phyloP scores from a whole-genome alignment of 78 protist genomes.

The Guillardia theta region DNA sequence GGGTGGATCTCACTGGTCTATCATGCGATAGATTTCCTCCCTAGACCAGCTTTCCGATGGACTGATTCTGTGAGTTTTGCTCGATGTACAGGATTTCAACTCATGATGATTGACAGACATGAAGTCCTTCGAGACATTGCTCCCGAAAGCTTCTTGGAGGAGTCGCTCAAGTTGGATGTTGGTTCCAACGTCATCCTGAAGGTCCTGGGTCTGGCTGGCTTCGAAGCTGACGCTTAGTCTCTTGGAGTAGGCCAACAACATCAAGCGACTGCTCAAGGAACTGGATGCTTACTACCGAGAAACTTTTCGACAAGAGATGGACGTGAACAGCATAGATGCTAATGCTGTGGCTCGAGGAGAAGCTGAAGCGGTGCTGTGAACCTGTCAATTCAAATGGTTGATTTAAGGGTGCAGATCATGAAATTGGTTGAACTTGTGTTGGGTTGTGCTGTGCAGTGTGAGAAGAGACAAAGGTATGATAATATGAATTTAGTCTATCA shows the following conservation, averaged over 20 bases:
- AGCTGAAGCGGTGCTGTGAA: not conserved
- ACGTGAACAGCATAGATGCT: not conserved
- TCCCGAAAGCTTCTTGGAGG: not conserved
- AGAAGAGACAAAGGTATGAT: not conserved
- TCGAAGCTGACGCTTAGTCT: not conserved
- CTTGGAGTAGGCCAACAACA: not conserved
- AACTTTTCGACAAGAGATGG: not conserved
- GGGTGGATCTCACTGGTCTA: not conserved
- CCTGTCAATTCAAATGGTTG: too few relatives aligned
- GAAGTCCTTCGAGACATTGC: not conserved
- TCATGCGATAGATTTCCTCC: not conserved
- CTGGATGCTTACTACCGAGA: not conserved
- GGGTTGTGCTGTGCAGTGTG: slow-evolving; percentile 14
- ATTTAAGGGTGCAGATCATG: not conserved
- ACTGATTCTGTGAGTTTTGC: not conserved
- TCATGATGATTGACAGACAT: not conserved
- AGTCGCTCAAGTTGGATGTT: not conserved
- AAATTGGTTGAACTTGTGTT: not conserved
- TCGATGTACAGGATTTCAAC: not conserved
- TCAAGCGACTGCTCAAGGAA: not conserved
- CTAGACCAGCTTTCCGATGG: not conserved
- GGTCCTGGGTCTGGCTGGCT: not conserved
- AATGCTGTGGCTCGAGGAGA: not conserved
- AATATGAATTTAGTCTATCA: too few relatives aligned
- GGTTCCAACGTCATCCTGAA: not conserved